Conservation (phyloP, 1,284 basidiomycete genomes). For the Polyporus tsugae region DNA sequence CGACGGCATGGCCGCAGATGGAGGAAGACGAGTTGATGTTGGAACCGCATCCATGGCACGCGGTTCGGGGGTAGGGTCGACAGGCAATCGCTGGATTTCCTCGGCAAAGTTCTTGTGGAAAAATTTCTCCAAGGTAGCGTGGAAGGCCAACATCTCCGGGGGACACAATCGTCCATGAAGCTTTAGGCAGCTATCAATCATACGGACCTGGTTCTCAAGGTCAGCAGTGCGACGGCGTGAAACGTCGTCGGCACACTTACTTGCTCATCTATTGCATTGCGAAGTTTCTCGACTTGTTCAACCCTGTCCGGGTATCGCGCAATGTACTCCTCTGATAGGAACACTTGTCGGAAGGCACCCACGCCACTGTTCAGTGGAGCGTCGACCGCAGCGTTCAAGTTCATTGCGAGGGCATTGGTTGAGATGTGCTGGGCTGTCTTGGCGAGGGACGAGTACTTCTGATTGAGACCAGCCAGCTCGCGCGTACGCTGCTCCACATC, state of each 20-base stretch:
- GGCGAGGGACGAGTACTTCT: slow-evolving; percentile 79
- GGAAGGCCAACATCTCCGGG: slow-evolving; percentile 90
- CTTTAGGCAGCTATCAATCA: slow-evolving; percentile 85
- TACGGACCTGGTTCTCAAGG: slow-evolving; percentile 61
- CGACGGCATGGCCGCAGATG: slow-evolving; percentile 30
- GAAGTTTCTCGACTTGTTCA: slow-evolving; percentile 76
- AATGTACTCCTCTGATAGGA: slow-evolving; percentile 79
- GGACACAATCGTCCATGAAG: slow-evolving; percentile 87
- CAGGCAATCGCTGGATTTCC: slow-evolving; percentile 78
- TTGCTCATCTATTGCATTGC: slow-evolving; percentile 83
- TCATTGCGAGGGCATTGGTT: slow-evolving; percentile 89
- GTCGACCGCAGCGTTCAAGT: slow-evolving; percentile 89
- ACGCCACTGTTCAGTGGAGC: slow-evolving; percentile 83
- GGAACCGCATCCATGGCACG: slow-evolving; percentile 29
- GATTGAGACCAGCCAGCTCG: slow-evolving; percentile 75
- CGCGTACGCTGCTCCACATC: slow-evolving; percentile 84
- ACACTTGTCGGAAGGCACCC: slow-evolving; percentile 78
- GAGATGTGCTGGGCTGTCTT: slow-evolving; percentile 78
- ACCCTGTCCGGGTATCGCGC: slow-evolving; percentile 75
- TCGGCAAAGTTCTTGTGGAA: slow-evolving; percentile 92
- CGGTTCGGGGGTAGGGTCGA: slow-evolving; percentile 47
- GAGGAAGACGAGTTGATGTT: slow-evolving; percentile 27
- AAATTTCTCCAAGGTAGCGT: slow-evolving; percentile 88
- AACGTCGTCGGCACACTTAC: slow-evolving; percentile 49
- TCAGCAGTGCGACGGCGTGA: slow-evolving; percentile 2